Evolutionary conservation across 108 stramenopile genomes (phyloP).

Genomic region (Skeletonema menzelii): DNA sequence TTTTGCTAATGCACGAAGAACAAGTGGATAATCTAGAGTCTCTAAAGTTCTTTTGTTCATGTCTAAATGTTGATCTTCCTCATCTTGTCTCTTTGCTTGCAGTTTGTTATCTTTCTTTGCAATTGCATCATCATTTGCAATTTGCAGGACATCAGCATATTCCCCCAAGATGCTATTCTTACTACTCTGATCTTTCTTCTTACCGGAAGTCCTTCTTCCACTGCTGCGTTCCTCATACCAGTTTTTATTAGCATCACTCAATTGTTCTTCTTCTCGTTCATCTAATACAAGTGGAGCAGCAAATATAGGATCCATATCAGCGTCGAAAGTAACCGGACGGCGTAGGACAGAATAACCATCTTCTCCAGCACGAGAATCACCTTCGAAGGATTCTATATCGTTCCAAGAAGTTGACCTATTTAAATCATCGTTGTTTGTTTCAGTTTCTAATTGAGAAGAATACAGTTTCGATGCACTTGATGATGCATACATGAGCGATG

Average conservation of each 20-base stretch:
- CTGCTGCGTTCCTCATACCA: slow-evolving; percentile 27
- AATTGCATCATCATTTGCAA: not conserved
- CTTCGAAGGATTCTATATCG: not conserved
- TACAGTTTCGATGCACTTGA: not conserved
- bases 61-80: slow-evolving; percentile 50
- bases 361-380: slow-evolving; percentile 55
- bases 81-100: slow-evolving; percentile 1
- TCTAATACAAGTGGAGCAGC: slow-evolving; percentile 50
- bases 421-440: not conserved
- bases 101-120: slow-evolving; percentile 8
- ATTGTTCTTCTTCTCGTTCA: slow-evolving; percentile 15
- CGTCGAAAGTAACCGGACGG: slow-evolving; percentile 72
- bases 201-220: not conserved
- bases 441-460: not conserved
- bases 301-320: slow-evolving; percentile 62
- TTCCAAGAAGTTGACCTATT: not conserved
- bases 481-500: not conserved
- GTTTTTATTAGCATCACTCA: slow-evolving; percentile 4
- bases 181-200: not conserved
- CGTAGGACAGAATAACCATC: slow-evolving; percentile 75
- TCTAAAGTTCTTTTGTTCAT: slow-evolving; percentile 68
- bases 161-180: slow-evolving; percentile 7
- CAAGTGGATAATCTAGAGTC: slow-evolving; percentile 70
- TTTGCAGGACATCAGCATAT: not conserved
- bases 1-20: slow-evolving; percentile 54